phyloP scores from a whole-genome alignment of 352 stramenopile species.

The Phytophthora cactorum region DNA sequence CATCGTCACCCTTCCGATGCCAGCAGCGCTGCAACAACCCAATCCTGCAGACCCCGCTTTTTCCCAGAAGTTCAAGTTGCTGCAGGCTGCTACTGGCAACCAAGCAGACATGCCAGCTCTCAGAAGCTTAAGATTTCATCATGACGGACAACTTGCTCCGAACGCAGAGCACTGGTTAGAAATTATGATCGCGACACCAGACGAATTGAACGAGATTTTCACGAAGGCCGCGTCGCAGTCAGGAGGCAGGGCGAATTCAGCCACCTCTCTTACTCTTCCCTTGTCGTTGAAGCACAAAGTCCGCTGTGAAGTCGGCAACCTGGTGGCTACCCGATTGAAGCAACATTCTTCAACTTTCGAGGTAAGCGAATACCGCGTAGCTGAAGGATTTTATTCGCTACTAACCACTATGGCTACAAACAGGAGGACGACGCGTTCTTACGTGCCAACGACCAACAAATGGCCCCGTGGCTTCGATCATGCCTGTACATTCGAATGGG shows the following conservation, averaged over 20 bases:
- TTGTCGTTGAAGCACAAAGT: constrained; percentile 37
- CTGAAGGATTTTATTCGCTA: background rate
- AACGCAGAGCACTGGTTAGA: constrained; percentile 61
- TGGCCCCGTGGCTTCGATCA: constrained; percentile 69
- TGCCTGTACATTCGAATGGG: constrained; percentile 73
- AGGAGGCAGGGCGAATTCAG: constrained; percentile 2
- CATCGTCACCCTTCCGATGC: constrained; percentile 47
- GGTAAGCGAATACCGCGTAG: constrained; percentile 26
- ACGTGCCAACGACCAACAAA: constrained; percentile 41
- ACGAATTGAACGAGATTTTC: constrained; percentile 54
- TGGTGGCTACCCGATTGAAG: constrained; percentile 27
- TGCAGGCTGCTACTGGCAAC: constrained; percentile 32
- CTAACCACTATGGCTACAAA: constrained; percentile 1
- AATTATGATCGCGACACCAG: constrained; percentile 49
- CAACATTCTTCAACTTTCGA: constrained; percentile 40
- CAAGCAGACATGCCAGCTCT: constrained; percentile 14
- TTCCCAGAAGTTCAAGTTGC: constrained; percentile 44
- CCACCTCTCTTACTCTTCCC: constrained; percentile 35
- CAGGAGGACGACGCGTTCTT: constrained; percentile 67
- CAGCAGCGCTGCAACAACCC: constrained; percentile 42
- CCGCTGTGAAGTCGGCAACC: constrained; percentile 21
- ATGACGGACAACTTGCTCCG: constrained; percentile 40
- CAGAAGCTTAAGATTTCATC: constrained; percentile 44
- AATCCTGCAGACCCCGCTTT: constrained; percentile 37
- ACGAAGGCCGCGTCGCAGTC: constrained; percentile 29